Evolutionary conservation across 148 eudicot species (phyloP).

Genomic region (Bassia scoparia): DNA sequence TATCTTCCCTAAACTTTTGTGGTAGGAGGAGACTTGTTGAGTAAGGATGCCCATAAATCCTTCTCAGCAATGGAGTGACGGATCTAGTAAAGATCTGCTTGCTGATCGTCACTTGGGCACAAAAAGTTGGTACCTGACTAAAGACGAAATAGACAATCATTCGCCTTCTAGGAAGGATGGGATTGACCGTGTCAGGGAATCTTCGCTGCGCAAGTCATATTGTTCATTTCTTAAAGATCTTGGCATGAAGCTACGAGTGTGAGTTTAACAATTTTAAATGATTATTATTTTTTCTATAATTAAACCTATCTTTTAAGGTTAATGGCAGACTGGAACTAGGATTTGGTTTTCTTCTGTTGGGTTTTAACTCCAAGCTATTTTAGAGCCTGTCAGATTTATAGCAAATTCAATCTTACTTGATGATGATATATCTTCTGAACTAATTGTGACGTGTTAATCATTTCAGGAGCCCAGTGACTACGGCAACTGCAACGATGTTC

Average conservation of each 20-base stretch:
- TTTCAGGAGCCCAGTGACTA: conserved; percentile 68
- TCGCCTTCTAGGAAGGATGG: conserved; percentile 83
- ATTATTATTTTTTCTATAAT: neutral
- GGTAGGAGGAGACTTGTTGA: conserved; percentile 18
- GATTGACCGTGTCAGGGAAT: conserved; percentile 41
- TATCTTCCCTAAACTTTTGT: conserved; percentile 9
- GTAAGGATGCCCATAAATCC: conserved; percentile 7
- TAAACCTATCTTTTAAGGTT: neutral
- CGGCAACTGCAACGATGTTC: conserved; percentile 62
- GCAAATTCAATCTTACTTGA: neutral
- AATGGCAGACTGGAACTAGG: neutral
- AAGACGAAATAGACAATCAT: conserved; percentile 48
- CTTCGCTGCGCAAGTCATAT: conserved; percentile 48
- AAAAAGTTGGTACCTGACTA: conserved; percentile 57
- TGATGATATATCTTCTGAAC: neutral
- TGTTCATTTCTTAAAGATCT: conserved; percentile 65
- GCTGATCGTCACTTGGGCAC: conserved; percentile 19
- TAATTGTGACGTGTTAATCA: conserved; percentile 8
- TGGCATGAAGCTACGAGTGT: conserved; percentile 71
- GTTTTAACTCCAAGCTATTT: neutral
- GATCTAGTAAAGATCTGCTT: conserved; percentile 1
- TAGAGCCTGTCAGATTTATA: neutral
- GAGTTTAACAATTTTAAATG: conserved; percentile 24
- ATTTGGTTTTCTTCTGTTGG: neutral
- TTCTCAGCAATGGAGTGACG: conserved; percentile 8